A percentile compares a stretch with the other conserved stretches of the same genome.
These are phyloP conservation scores for Euphorbia neoarborescens DNA, from an alignment of 441 rosid genomes.

Conservation along the genomic window DNA sequence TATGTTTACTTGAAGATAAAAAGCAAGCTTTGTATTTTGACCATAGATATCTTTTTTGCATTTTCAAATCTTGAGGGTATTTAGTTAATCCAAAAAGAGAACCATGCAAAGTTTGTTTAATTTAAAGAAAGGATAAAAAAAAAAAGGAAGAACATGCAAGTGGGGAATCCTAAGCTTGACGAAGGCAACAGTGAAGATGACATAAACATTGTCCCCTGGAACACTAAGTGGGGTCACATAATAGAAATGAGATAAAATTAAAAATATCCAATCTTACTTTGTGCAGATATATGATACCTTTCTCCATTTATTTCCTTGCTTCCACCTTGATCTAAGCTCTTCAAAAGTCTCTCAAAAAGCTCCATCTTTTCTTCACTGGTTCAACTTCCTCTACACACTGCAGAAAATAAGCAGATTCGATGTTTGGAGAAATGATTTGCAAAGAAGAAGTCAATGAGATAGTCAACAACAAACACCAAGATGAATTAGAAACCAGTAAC, in stretches of 20 bases:
- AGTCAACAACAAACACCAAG: constrained; percentile 20
- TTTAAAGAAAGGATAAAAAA: constrained; percentile 20
- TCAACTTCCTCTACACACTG: constrained; percentile 14
- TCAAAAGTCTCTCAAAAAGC: constrained; percentile 25
- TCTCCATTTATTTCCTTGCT: constrained; percentile 31
- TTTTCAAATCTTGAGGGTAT: constrained; percentile 28
- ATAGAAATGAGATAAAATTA: constrained; percentile 23
- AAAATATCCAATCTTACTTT: constrained; percentile 18
- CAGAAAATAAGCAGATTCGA: background rate
- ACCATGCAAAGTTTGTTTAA: constrained; percentile 30
- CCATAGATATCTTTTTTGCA: constrained; percentile 15
- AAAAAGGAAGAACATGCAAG: constrained; percentile 26
- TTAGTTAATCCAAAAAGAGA: constrained; percentile 22
- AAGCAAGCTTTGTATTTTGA: constrained; percentile 22
- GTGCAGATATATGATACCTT: constrained; percentile 10
- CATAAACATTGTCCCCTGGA: constrained; percentile 34
- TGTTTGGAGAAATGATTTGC: constrained; percentile 29
- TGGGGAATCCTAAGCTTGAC: constrained; percentile 53
- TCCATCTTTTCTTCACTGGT: constrained; percentile 11
- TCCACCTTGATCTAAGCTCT: constrained; percentile 26
- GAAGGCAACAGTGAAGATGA: constrained; percentile 32
- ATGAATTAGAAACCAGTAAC: constrained; percentile 20
- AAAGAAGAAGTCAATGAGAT: constrained; percentile 29
- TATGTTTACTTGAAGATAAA: constrained; percentile 14
- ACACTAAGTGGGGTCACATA: constrained; percentile 38